Base-by-base conservation (phyloP, 208 protist genomes). In the Trichomonas vaginalis region DNA sequence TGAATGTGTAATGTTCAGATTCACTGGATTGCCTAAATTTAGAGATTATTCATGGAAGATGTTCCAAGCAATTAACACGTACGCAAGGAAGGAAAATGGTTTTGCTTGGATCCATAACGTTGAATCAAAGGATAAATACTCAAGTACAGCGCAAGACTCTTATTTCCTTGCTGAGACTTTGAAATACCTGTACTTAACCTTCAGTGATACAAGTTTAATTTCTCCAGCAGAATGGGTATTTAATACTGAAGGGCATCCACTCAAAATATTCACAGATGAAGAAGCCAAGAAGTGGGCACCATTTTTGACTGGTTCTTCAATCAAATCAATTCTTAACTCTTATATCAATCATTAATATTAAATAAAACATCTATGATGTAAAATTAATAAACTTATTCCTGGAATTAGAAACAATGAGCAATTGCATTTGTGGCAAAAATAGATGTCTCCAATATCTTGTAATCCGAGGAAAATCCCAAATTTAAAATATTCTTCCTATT, bases 131-230 rank as follows among this genome's bases (percentile, higher is more conserved):
- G 61, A n/a, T 0, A n/a, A 79, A 23, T 70, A 15, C 10, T n/a
- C 95, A 10, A 96, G 97, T 21, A 97, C 98, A 96, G n/a, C 95
- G n/a, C 96, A 97, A 96, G 97, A 98, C 96, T 97, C 96, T 45
- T 98, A 98, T 95, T 98, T 98, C 90, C 95, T 98, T 17, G 98
- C 98, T 17, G 98, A 98, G 96, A 98, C 98, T 23, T 47, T 98
- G 0, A 98, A 98, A 95, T 98, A 98, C 96, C 48, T 98, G 0
- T 98, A 98, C 95, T 96, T 98, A 2, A 95, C 98, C 15, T 98
- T 98, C 92, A 79, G 96, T 47, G 42, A 79, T 14, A 80, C 97
- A 17, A 47, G 96, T 90, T n/a, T 97, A 0, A 95, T 98, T 46
- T 96, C 97, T 62, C 95, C 98, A n/a, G 97, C 98, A 56, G 92